Conservation (phyloP, 1,284 basidiomycete genomes). For the Porodaedalea pini region DNA sequence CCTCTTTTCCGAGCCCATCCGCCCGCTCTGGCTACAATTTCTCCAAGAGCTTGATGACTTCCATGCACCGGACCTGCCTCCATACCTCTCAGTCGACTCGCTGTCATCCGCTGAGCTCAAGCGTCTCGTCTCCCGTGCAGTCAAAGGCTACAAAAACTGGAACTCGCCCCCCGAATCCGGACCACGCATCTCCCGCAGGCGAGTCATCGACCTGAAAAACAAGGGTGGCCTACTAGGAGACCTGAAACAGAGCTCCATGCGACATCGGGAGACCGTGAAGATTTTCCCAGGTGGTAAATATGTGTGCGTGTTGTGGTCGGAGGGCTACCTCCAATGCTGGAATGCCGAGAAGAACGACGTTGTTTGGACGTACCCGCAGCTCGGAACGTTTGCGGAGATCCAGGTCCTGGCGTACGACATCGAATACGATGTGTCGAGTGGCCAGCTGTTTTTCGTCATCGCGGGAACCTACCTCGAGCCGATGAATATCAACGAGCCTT, state of each 20-base stretch:
- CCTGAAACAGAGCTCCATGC: not conserved
- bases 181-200: not conserved
- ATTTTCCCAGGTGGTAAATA: conserved; percentile 3
- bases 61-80: conserved; percentile 6
- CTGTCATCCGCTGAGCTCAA: conserved; percentile 7
- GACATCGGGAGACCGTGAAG: not conserved
- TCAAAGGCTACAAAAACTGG: conserved; percentile 5
- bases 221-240: conserved; percentile 7
- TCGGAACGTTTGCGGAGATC: not conserved
- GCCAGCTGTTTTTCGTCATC: not conserved
- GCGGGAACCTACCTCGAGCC: not conserved
- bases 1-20: conserved; percentile 3
- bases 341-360: not conserved
- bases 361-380: conserved; percentile 16
- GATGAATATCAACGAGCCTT: not conserved
- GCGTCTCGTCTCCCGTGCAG: not conserved
- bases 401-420: not conserved
- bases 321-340: conserved; percentile 17
- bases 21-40: conserved; percentile 4
- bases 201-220: conserved; percentile 4
- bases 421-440: not conserved
- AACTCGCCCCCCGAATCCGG: not conserved
- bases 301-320: conserved; percentile 2
- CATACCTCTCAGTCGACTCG: not conserved
- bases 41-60: conserved; percentile 1